Base-by-base conservation (phyloP, 345 rosid species). In the Excoecaria cochinchinensis region DNA sequence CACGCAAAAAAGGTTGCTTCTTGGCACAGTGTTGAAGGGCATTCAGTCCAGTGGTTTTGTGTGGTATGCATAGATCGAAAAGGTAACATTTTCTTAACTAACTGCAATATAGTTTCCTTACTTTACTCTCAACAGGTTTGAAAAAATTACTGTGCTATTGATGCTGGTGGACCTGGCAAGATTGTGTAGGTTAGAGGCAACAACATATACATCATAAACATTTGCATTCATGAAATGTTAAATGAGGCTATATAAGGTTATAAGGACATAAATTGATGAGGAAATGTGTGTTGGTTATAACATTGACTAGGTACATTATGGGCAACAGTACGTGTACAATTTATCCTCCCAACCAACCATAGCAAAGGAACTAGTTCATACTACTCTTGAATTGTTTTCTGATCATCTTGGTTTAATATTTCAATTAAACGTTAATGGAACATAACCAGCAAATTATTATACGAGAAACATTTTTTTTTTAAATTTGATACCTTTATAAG, bases 11-110 rank as follows among this genome's bases (percentile, higher is more conserved):
- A 90, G 84, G 85, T 95, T 81, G 90, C 90, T 47, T 69, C 89
- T 60, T 95, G 99, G 99, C 97, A 95, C 82, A 92, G 85, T 88
- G 88, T 82, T 57, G 97, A 91, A 81, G 98, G 97, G 72, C 97
- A 91, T 76, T 90, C 96, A 61, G 85, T 95, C 74, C 97, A 86
- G 11, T 95, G 99, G 99, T 84, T 95, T 71, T 88, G 85, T 78
- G 94, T 95, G 51, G 93, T 89, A 66, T 95, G 94, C 85, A 88
- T 90, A 77, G 93, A 91, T 83, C 89, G 90, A 71, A 92, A 74
- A 90, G 98, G 99, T 92, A 84, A 79, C 44, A 15, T 75, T 36
- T 82, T 69, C 57, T 48, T 77, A 21, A 15, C 67, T 70, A 58
- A 24, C 17, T 16, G 22, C 19, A 8, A 40, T 52, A 10, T 57